Percentiles rank a stretch among this genome's conserved stretches.
Evolutionary conservation across 2,329 filamentous ascomycete genomes (phyloP).

Genomic region (Botrytis deweyae): DNA sequence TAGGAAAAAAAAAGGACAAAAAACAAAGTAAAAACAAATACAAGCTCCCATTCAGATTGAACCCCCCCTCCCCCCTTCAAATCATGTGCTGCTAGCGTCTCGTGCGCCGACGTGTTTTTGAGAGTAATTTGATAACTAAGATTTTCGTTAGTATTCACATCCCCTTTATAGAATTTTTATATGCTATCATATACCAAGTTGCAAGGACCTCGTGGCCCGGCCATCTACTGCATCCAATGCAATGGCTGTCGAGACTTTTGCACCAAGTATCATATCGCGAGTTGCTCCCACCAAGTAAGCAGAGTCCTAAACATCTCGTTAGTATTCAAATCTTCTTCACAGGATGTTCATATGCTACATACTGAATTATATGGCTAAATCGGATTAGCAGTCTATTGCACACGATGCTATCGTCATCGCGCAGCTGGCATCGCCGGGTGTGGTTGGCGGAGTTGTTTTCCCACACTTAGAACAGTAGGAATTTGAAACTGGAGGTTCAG

Average conservation of each 20-base stretch:
- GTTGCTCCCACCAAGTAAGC: not conserved
- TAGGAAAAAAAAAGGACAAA: not conserved
- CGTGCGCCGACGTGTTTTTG: not conserved
- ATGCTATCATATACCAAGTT: not conserved
- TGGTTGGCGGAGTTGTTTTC: accelerated
- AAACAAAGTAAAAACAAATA: not conserved
- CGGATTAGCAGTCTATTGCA: accelerated
- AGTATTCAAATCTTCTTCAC: not conserved
- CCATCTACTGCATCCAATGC: not conserved
- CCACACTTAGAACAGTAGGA: not conserved
- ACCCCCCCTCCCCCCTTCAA: not conserved
- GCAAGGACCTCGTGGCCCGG: not conserved
- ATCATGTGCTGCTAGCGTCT: not conserved
- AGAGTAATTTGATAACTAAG: not conserved
- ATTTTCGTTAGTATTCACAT: not conserved
- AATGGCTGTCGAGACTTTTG: not conserved
- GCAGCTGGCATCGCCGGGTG: not conserved
- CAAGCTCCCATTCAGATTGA: not conserved
- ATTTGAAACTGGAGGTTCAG: accelerated
- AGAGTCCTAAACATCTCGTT: not conserved
- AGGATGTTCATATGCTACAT: not conserved
- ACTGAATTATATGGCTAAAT: accelerated
- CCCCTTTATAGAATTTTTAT: accelerated
- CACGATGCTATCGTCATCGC: not conserved
- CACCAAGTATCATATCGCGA: not conserved